These are phyloP conservation scores for Scenedesmus sp. DNA, from an alignment of 163 green algal genomes.

Conservation along the genomic window DNA sequence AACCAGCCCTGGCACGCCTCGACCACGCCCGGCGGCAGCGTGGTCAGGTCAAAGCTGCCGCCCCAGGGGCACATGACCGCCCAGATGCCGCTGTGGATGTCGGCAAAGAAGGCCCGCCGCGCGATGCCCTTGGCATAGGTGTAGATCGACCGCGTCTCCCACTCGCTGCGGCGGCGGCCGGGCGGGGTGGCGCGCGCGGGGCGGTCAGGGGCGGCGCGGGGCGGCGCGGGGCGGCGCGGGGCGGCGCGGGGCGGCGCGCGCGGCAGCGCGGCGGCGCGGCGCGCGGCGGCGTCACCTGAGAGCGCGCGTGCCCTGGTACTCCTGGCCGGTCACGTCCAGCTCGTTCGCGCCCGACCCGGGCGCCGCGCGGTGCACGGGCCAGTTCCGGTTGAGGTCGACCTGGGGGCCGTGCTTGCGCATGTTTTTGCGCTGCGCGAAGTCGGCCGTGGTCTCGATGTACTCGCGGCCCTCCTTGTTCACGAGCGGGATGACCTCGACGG, in stretches of 20 bases:
- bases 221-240: too few relatives aligned
- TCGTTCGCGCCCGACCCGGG: constrained; percentile 4
- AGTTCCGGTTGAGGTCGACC: constrained; percentile 37
- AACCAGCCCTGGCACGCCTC: background rate
- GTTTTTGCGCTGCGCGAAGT: constrained; percentile 2
- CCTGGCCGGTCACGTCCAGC: background rate
- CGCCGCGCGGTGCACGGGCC: constrained; percentile 12
- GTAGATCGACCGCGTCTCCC: constrained; percentile 14
- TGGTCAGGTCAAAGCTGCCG: constrained; percentile 7
- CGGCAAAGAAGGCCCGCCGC: background rate
- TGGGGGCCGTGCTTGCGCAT: background rate
- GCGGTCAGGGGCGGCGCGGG: too few relatives aligned
- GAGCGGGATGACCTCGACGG: constrained; percentile 13
- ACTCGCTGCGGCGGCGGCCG: background rate
- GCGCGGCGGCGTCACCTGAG: background rate
- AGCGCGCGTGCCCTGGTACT: background rate
- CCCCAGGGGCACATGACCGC: constrained; percentile 13
- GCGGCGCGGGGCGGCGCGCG: too few relatives aligned
- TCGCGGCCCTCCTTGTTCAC: constrained; percentile 23
- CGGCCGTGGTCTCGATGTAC: background rate
- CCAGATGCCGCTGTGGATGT: constrained; percentile 23
- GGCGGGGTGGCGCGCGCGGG: too few relatives aligned
- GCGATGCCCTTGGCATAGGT: background rate
- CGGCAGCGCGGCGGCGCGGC: too few relatives aligned
- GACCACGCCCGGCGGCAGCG: background rate